Base-by-base conservation (phyloP, 225 moss, liverwort and hornwort genomes). In the Polytrichum formosum region DNA sequence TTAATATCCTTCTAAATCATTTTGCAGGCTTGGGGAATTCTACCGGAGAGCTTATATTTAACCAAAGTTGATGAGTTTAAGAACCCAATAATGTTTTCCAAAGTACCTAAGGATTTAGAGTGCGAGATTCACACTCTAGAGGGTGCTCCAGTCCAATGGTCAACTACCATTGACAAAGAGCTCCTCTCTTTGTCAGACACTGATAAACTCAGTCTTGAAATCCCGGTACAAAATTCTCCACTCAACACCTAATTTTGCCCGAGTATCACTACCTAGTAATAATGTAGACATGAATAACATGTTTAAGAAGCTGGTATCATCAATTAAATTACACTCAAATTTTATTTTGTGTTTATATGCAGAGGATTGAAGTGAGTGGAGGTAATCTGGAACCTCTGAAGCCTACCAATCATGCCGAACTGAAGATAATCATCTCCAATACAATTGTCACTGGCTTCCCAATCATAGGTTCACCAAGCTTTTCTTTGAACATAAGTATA, bases 31-130 rank as follows among this genome's bases (percentile, higher is more conserved):
- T 64, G 82, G 69, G 69, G n/a, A 60, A 58, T 53, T 71, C 59
- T 85, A 37, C 83, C 83, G 18, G 77, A 72, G n/a, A 26, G 28
- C 17, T 74, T 85, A 53, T 82, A 69, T 18, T 77, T 85, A 7
- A 74, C 71, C 19, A 28, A 72, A 55, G 54, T 76, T 55, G 82
- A 85, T 79, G 74, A 79, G 54, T 85, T 74, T 67, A 20, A 64
- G 74, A 85, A 85, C 54, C 58, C 73, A 25, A 72, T 82, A 62
- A 46, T 72, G 25, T 82, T 85, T 70, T 21, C 71, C 18, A 74
- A 33, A 56, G 60, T 72, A 7, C 79, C 77, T 27, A 31, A 9
- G 20, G 69, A 70, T 19, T 27, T 85, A 22, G 54, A 30, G 53
- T 59, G 56, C 28, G 55, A 64, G 29, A 62, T 82, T 17, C 69